Conservation (phyloP, 208 protist genomes). For the Lotmaria passim region DNA sequence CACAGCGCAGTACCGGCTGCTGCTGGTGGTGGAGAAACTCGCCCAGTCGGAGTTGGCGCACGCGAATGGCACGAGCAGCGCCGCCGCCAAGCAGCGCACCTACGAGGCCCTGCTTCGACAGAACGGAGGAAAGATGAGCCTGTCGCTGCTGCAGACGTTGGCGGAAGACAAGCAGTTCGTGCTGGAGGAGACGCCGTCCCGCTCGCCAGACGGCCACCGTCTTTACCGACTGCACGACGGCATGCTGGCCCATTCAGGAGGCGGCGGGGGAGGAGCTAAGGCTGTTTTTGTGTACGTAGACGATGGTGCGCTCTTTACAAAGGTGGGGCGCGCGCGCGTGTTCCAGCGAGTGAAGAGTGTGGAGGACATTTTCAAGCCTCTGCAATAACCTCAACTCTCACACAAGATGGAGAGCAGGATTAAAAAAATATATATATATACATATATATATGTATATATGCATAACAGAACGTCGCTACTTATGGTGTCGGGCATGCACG, state of each 20-base stretch:
- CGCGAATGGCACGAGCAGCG: conserved; percentile 48
- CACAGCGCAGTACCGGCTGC: conserved; percentile 70
- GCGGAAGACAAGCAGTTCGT: conserved; percentile 78
- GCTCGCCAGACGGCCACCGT: conserved; percentile 64
- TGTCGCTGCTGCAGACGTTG: conserved; percentile 58
- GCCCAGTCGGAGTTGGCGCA: conserved; percentile 62
- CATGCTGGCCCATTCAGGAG: neutral
- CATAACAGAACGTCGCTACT: no score
- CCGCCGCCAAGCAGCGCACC: conserved; percentile 58
- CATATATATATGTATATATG: no score
- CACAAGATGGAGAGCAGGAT: no score
- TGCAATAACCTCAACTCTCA: conserved; percentile 22
- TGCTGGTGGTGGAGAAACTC: conserved; percentile 72
- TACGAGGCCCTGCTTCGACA: conserved; percentile 69
- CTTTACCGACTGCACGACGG: conserved; percentile 71
- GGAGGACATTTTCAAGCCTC: conserved; percentile 69
- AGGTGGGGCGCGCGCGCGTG: conserved; percentile 35
- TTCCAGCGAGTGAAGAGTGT: conserved; percentile 70
- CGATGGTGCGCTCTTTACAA: conserved; percentile 68
- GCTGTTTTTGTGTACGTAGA: conserved; percentile 78
- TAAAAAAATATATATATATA: no score
- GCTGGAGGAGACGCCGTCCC: conserved; percentile 64
- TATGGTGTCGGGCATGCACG: no score
- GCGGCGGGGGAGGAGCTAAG: conserved; percentile 5
- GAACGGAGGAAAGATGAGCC: conserved; percentile 70